Conservation (phyloP, 345 rosid genomes). For the Pseudoturritis turrita region DNA sequence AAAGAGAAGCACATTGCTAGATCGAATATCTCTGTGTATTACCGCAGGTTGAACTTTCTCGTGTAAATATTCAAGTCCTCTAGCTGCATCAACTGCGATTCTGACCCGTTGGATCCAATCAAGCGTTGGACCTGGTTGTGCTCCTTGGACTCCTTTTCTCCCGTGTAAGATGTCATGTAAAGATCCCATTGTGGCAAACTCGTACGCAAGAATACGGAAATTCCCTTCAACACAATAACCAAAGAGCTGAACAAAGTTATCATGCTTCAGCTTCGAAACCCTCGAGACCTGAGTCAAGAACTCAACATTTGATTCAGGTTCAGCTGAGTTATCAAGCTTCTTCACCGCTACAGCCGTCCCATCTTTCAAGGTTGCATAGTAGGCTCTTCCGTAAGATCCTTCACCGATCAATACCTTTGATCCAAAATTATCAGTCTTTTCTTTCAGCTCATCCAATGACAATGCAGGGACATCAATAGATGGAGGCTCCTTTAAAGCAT, state of each 20-base stretch:
- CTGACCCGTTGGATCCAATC: constrained; percentile 95
- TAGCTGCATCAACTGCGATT: constrained; percentile 93
- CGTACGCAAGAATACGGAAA: constrained; percentile 83
- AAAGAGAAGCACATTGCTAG: constrained; percentile 94
- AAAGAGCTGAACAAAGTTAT: constrained; percentile 68
- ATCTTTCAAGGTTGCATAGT: constrained; percentile 60
- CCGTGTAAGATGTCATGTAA: constrained; percentile 94
- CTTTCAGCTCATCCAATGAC: constrained; percentile 60
- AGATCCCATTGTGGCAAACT: constrained; percentile 98
- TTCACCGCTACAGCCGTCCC: constrained; percentile 75
- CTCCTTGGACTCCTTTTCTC: constrained; percentile 98
- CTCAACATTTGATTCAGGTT: constrained; percentile 74
- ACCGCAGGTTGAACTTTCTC: constrained; percentile 83
- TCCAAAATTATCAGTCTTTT: constrained; percentile 61
- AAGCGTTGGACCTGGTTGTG: constrained; percentile 97
- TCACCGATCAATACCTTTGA: constrained; percentile 71
- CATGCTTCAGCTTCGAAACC: constrained; percentile 87
- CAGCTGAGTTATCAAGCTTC: constrained; percentile 73
- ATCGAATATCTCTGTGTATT: constrained; percentile 92
- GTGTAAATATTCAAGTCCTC: constrained; percentile 92
- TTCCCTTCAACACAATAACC: constrained; percentile 93
- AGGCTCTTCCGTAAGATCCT: constrained; percentile 92
- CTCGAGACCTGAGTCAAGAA: constrained; percentile 87
- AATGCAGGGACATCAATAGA: constrained; percentile 57
- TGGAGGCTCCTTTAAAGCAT: constrained; percentile 63